Base-by-base conservation (phyloP, 345 rosid species). In the Trapa incisa region DNA sequence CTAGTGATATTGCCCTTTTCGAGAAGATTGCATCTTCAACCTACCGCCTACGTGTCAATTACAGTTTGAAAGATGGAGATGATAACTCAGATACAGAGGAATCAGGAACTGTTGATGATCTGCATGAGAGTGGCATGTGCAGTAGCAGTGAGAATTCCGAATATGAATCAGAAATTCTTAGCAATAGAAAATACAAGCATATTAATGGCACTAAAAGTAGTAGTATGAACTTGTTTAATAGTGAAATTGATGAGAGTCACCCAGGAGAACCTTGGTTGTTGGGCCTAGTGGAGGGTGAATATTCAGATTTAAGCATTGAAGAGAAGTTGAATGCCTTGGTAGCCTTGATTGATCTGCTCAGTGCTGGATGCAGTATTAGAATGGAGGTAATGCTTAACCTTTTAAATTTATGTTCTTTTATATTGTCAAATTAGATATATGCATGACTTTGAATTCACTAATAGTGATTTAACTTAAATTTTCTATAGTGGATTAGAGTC, bases 181-280 rank as follows among this genome's bases (percentile, higher is more conserved):
- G 62, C 67, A 66, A 65, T 66, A 72, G 78, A 72, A 83, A 80
- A 80, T 70, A 62, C 33, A 80, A 76, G 64, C 67, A 42, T 65
- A 67, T 53, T 47, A 78, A 67, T 61, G 65, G 48, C 47, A 67
- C 6, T 70, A 82, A 72, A 83, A 78, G 72, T 72, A 82, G 77
- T 61, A 79, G 78, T 48, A 72, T 65, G 74, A 38, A 82, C 65
- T 75, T 75, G 17, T 71, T 82, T 17, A 63, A 80, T 70, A 77
- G 75, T 71, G 99, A 94, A 82, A 91, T 94, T 80, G 99, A 94
- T 85, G 99, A 94, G 84, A 89, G 96, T 81, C 84, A 79, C 71
- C 87, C 84, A 5, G 99, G 97, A 79, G 97, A 89, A 70, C 85
- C 86, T 61, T 94, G 99, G 97, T 72, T 94, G 75, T 77, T 89